These are phyloP conservation scores for Leishmania lainsoni DNA, from an alignment of 208 protist genomes.

Conservation along the genomic window DNA sequence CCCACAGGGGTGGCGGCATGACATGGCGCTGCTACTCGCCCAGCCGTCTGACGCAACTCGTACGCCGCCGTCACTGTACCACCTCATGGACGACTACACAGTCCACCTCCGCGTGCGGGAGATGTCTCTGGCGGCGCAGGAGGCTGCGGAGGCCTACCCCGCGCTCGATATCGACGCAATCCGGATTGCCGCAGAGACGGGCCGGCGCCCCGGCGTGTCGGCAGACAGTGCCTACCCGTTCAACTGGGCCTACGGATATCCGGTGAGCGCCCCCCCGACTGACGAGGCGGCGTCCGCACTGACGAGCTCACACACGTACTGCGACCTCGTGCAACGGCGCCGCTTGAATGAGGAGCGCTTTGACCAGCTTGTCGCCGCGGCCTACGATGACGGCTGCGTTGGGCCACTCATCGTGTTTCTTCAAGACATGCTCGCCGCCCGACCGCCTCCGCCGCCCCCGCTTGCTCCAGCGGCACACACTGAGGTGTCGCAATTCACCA, in stretches of 20 bases:
- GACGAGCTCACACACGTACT: not conserved
- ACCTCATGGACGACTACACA: conserved; percentile 46
- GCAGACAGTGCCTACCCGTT: conserved; percentile 32
- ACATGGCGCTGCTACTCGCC: conserved; percentile 14
- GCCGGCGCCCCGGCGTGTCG: conserved; percentile 19
- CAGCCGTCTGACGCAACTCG: conserved; percentile 15
- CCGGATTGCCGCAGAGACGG: conserved; percentile 30
- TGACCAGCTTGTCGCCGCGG: conserved; percentile 43
- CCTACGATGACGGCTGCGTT: conserved; percentile 64
- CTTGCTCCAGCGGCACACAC: not conserved
- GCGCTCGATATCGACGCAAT: conserved; percentile 22
- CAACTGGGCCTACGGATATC: conserved; percentile 36
- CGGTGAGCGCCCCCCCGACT: conserved; percentile 23
- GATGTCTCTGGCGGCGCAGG: conserved; percentile 32
- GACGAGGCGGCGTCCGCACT: conserved; percentile 17
- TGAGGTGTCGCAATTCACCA: too few species aligned
- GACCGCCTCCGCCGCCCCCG: conserved; percentile 14
- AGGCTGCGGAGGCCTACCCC: conserved; percentile 27
- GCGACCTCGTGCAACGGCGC: conserved; percentile 30
- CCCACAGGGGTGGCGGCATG: conserved; percentile 7
- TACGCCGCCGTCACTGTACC: conserved; percentile 36
- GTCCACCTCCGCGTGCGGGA: conserved; percentile 44
- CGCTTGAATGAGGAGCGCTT: conserved; percentile 34
- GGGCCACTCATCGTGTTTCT: conserved; percentile 50
- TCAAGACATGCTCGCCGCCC: conserved; percentile 26